Evolutionary conservation across 805 yeast genomes (phyloP).

Genomic region (Yarrowia alimentaria): DNA sequence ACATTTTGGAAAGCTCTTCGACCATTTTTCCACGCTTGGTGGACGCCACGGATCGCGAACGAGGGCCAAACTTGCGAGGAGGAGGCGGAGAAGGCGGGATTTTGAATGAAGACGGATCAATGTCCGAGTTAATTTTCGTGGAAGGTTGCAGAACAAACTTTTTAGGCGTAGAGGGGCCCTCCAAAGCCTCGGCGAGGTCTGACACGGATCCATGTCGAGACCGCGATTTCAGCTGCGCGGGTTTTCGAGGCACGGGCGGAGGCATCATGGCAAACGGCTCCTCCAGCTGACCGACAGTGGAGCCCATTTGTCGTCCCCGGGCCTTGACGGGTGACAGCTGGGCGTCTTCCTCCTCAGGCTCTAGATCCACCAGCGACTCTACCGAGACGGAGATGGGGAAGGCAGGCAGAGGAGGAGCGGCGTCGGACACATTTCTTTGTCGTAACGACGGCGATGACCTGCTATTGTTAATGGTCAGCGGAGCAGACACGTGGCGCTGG

Average conservation of each 20-base stretch:
- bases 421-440: constrained; percentile 20
- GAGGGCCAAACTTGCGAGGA: constrained; percentile 33
- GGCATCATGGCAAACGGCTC: no score
- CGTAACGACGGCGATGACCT: constrained; percentile 3
- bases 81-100: constrained; percentile 30
- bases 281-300: background rate
- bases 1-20: constrained; percentile 58
- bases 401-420: constrained; percentile 4
- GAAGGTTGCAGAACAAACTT: constrained; percentile 25
- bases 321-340: constrained; percentile 11
- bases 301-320: constrained; percentile 11
- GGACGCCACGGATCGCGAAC: constrained; percentile 36
- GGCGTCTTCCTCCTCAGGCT: background rate
- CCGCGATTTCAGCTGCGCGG: constrained; percentile 13
- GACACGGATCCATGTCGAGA: constrained; percentile 9
- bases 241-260: constrained; percentile 21
- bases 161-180: constrained; percentile 11
- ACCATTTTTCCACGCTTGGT: constrained; percentile 57
- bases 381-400: constrained; percentile 20
- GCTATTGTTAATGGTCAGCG: constrained; percentile 6
- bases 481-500: constrained; percentile 22
- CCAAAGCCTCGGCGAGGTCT: constrained; percentile 11
- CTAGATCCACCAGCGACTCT: constrained; percentile 17
- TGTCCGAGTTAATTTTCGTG: constrained; percentile 20
- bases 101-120: constrained; percentile 26